Conservation (phyloP, 768 basidiomycete species). For the Lactarius sp. region DNA sequence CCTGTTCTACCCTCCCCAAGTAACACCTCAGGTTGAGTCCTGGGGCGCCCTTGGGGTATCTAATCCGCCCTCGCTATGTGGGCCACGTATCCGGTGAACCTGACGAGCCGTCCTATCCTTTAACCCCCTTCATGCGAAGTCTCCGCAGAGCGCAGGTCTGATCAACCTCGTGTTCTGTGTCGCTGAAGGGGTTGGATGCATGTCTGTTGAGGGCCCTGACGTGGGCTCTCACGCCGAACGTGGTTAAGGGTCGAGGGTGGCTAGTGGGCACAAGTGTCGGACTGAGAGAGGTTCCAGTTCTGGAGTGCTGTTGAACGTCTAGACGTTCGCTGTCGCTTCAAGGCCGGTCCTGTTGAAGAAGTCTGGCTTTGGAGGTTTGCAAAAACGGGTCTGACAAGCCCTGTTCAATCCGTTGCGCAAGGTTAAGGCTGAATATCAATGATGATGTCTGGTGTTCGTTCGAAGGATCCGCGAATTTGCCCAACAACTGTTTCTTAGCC, state of each 20-base stretch:
- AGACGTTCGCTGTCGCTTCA: constrained; percentile 24
- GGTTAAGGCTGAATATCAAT: constrained; percentile 20
- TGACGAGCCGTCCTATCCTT: constrained; percentile 1
- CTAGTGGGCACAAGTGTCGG: constrained; percentile 18
- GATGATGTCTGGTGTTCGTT: constrained; percentile 19
- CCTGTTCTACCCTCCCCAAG: constrained; percentile 16
- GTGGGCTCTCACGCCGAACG: constrained; percentile 6
- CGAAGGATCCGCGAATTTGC: constrained; percentile 23
- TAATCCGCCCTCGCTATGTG: constrained; percentile 1
- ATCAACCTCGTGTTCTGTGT: constrained; percentile 19
- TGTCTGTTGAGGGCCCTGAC: constrained; percentile 3
- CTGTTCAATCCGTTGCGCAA: constrained; percentile 18
- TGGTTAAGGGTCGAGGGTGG: constrained; percentile 19
- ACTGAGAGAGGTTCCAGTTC: constrained; percentile 23
- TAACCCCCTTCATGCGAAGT: constrained; percentile 14
- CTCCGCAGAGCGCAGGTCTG: constrained; percentile 16
- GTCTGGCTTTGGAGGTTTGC: constrained; percentile 16
- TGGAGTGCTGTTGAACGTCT: constrained; percentile 23
- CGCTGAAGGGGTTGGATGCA: constrained; percentile 1
- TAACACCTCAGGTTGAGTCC: constrained; percentile 6
- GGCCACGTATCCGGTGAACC: constrained; percentile 9
- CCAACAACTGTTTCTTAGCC: constrained; percentile 20
- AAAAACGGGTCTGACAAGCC: constrained; percentile 13
- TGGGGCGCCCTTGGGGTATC: constrained; percentile 11
- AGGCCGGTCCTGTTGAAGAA: constrained; percentile 25